Evolutionary conservation across 495 filamentous ascomycete genomes (phyloP).

Genomic region (Aspergillus funiculosus): DNA sequence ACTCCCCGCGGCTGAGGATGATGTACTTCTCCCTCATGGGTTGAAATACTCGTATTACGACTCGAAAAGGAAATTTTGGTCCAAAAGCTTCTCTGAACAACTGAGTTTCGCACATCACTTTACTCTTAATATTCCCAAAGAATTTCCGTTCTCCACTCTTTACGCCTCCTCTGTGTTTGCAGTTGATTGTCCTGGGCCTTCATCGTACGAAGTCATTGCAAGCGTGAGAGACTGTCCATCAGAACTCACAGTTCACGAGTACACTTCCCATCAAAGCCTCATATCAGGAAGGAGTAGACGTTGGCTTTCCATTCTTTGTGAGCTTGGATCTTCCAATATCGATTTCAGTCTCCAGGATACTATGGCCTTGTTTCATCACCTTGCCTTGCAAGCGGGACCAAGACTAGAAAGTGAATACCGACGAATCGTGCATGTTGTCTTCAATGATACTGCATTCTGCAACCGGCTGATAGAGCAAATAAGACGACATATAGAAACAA

Average conservation of each 20-base stretch:
- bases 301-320: slow-evolving; percentile 47
- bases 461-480: slow-evolving; percentile 24
- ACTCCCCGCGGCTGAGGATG: slow-evolving; percentile 18
- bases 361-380: slow-evolving; percentile 39
- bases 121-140: slow-evolving; percentile 24
- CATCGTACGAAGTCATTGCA: slow-evolving; percentile 39
- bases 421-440: slow-evolving; percentile 24
- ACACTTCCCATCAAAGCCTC: slow-evolving; percentile 41
- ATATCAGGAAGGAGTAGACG: slow-evolving; percentile 31
- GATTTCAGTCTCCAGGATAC: slow-evolving; percentile 44
- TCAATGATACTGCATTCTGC: slow-evolving; percentile 26
- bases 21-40: slow-evolving; percentile 20
- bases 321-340: slow-evolving; percentile 44
- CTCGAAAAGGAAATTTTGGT: slow-evolving; percentile 24
- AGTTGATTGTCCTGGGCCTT: slow-evolving; percentile 16
- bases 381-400: slow-evolving; percentile 44
- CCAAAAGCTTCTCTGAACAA: slow-evolving; percentile 16
- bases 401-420: slow-evolving; percentile 1
- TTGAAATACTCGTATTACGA: slow-evolving; percentile 23
- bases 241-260: slow-evolving; percentile 46
- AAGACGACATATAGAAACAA: slow-evolving; percentile 23
- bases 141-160: slow-evolving; percentile 19
- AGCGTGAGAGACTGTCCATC: slow-evolving; percentile 37
- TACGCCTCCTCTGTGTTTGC: slow-evolving; percentile 17
- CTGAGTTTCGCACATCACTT: slow-evolving; percentile 38